Conservation (phyloP, 2,329 filamentous ascomycete species). For the Phialemonium atrogriseum region DNA sequence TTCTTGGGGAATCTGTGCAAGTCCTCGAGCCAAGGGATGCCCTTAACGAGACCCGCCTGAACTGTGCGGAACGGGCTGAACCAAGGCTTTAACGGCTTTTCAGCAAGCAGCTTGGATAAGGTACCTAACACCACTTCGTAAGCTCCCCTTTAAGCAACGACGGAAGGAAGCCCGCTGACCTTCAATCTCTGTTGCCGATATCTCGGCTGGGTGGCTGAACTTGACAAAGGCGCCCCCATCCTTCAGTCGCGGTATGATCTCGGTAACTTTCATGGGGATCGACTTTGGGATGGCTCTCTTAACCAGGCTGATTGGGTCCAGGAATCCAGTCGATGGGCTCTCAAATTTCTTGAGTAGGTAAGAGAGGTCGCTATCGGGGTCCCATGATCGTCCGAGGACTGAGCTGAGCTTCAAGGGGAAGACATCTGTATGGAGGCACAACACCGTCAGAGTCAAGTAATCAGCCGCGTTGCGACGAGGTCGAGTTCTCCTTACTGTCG, state of each 20-base stretch:
- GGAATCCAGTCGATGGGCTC: conserved; percentile 36
- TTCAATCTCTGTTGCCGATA: conserved; percentile 33
- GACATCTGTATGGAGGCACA: conserved; percentile 49
- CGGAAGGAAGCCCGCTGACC: conserved; percentile 20
- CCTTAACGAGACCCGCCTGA: conserved; percentile 64
- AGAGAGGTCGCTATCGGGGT: conserved; percentile 39
- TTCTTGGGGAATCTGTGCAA: conserved; percentile 72
- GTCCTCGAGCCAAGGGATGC: conserved; percentile 91
- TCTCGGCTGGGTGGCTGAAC: conserved; percentile 46
- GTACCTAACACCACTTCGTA: conserved; percentile 25
- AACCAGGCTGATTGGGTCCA: conserved; percentile 45
- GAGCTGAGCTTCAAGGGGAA: conserved; percentile 67
- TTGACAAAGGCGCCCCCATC: conserved; percentile 94
- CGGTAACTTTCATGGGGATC: conserved; percentile 61
- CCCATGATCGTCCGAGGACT: conserved; percentile 37
- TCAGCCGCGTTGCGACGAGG: not conserved
- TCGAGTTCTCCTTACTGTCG: conserved; percentile 60
- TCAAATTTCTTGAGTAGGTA: conserved; percentile 45
- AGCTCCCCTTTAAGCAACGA: conserved; percentile 1
- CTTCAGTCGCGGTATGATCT: conserved; percentile 76
- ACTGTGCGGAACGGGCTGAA: conserved; percentile 76
- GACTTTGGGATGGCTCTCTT: conserved; percentile 55
- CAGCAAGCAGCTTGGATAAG: conserved; percentile 54
- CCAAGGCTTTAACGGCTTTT: conserved; percentile 75
- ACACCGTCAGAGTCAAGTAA: conserved; percentile 1